These are phyloP conservation scores for Tilletiopsis washingtonensis DNA, from an alignment of 1,284 basidiomycete species.

Conservation along the genomic window DNA sequence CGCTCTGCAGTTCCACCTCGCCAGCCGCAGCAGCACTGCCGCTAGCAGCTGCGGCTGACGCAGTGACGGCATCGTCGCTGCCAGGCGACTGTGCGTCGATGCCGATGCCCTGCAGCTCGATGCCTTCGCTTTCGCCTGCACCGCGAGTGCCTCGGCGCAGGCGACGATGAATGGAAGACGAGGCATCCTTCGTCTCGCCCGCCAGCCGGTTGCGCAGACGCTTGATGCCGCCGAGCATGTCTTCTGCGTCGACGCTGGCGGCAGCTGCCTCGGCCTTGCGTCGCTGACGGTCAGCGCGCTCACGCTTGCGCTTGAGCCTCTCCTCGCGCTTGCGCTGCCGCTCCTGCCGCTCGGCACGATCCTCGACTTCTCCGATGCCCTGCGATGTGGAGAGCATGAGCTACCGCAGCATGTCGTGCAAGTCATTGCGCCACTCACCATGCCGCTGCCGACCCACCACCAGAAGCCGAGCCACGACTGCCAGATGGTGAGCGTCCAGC, in stretches of 20 bases:
- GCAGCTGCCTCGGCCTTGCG: constrained; percentile 19
- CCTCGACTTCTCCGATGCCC: constrained; percentile 47
- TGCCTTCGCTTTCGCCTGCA: neutral
- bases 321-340: constrained; percentile 10
- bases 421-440: constrained; percentile 15
- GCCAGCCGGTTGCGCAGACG: constrained; percentile 21
- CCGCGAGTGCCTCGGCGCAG: neutral
- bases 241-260: constrained; percentile 10
- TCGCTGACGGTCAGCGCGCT: constrained; percentile 23
- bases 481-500: constrained; percentile 45
- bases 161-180: too few species aligned
- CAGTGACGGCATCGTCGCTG: too few species aligned
- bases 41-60: neutral
- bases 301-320: constrained; percentile 20
- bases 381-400: neutral
- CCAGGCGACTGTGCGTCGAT: too few species aligned
- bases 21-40: neutral
- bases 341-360: constrained; percentile 27
- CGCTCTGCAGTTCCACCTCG: neutral
- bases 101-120: neutral
- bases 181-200: constrained; percentile 1
- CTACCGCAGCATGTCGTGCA: neutral
- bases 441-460: constrained; percentile 48
- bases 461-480: constrained; percentile 48
- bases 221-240: constrained; percentile 18